Evolutionary conservation across 1,139 yeast genomes (phyloP), one percentile per base, ranked within the genome.

Genomic region (Blastobotrys persicus): DNA sequence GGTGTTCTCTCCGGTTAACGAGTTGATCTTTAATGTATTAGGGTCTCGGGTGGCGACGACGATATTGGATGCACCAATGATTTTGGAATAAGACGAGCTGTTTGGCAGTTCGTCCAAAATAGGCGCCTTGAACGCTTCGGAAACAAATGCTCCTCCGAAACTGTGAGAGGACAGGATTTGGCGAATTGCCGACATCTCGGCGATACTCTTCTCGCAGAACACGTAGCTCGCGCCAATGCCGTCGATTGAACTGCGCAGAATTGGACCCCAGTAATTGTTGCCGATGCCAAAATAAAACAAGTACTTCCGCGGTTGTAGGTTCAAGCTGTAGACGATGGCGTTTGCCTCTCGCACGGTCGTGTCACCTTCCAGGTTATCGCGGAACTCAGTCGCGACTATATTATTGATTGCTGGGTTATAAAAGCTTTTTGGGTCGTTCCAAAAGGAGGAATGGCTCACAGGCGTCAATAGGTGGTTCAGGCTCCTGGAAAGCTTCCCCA

Each of bases 1-100:
- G 42, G 96, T 88, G 67, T 88, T 88, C 60, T 87, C 94, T 56
- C 95, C 96, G 49, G 70, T 70, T 49, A 81, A 76, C 11, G 51
- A 45, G 4, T 41, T 38, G 16, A 51, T 47, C 20, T 37, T 47
- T 33, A 51, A 34, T 51, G 75, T 72, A 13, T 80, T 81, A 35
- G 75, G 59, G 2, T 74, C 78, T 32, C 73, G 64, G 18, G 66
- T 40, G 39, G 85, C 85, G 40, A 76, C 73, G 45, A 88, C 78
- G 0, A 96, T 88, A 67, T 88, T 88, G 48, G 88, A 87, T 13
- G 96, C 95, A 45, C 96, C 96, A 57, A 88, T 85, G 14, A 66
- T 59, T 53, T 74, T 69, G 14, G 94, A 95, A 13, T 91, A 77
- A 13, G 78, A 83, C 3, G 88, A 51, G 11, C 50, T 31, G n/a